Evolutionary conservation across 345 rosid species (phyloP).

Genomic region (Eucalyptus sp.): DNA sequence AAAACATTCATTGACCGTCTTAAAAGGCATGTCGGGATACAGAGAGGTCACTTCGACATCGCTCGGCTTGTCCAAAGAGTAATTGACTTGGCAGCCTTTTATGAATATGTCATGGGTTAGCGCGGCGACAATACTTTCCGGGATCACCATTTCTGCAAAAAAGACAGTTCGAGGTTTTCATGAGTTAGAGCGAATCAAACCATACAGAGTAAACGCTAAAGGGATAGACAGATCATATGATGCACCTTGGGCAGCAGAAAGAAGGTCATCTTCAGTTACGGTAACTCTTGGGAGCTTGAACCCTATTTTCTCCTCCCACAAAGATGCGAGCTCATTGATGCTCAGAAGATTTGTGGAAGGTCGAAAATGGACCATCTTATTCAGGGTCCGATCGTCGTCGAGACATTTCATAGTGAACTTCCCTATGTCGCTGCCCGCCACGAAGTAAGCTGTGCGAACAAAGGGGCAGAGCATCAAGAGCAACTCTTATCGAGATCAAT

Average conservation of each 20-base stretch:
- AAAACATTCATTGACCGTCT: conserved; percentile 38
- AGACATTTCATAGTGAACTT: conserved; percentile 43
- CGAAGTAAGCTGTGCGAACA: conserved; percentile 37
- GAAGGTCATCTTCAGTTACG: conserved; percentile 30
- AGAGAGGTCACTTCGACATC: conserved; percentile 27
- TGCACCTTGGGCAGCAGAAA: conserved; percentile 41
- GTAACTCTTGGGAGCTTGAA: conserved; percentile 32
- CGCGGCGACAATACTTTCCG: conserved; percentile 53
- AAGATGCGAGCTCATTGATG: conserved; percentile 52
- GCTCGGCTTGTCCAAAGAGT: conserved; percentile 9
- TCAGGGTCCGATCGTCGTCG: conserved; percentile 37
- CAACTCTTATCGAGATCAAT: neutral
- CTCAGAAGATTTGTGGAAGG: conserved; percentile 34
- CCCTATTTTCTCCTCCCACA: conserved; percentile 55
- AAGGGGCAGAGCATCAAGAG: neutral
- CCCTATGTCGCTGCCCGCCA: conserved; percentile 52
- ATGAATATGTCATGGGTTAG: conserved; percentile 67
- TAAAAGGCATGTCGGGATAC: conserved; percentile 26
- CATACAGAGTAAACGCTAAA: neutral
- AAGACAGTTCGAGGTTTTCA: neutral
- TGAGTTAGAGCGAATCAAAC: neutral
- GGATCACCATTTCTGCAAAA: conserved; percentile 34
- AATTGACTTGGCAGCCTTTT: conserved; percentile 52
- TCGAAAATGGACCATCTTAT: conserved; percentile 48
- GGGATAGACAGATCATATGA: neutral